Evolutionary conservation across 192 early-diverging fungal genomes (phyloP), one percentile per base, ranked within the genome.

Genomic region (Linnemannia hyalina): DNA sequence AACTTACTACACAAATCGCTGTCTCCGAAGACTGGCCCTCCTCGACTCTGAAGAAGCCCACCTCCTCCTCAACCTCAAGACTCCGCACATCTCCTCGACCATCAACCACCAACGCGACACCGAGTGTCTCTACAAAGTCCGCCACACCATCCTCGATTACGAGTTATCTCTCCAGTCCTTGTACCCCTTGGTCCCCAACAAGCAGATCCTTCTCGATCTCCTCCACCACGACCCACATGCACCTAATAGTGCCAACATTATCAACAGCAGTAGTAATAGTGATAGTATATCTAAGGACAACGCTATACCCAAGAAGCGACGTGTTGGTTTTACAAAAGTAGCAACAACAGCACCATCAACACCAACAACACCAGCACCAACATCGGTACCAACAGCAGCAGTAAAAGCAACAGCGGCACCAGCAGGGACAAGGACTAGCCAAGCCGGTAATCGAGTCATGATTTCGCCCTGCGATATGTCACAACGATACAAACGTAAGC

Each of bases 51-150:
- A 65, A 29, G 60, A 65, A 11, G 60, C 60, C n/a, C 60, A 65
- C 60, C 60, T 65, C 2, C 60, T 65, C n/a, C 60, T 65, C 60
- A 65, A 65, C 60, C 60, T 65, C n/a, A 65, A 65, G 29, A 65
- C 60, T 0, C 60, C 60, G 4, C 60, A 65, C 60, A 29, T 65
- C 11, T 65, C 60, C 60, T 65, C 60, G 3, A 65, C 60, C 60
- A 65, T 65, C 29, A 65, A 65, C 60, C 60, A 65, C 10, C 60
- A 26, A 1, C 60, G 29, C 32, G 60, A 65, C 3, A 10, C 26
- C n/a, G 60, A 65, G 26, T 65, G 60, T 65, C 60, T 65, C 11
- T 29, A 29, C 26, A 65, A 11, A 8, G 60, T 65, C 60, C 60
- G 60, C 29, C 9, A 65, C n/a, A 32, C 60, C 29, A 65, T 65